Base-by-base conservation (phyloP, 257 asterid genomes). In the Mentha longifolia region DNA sequence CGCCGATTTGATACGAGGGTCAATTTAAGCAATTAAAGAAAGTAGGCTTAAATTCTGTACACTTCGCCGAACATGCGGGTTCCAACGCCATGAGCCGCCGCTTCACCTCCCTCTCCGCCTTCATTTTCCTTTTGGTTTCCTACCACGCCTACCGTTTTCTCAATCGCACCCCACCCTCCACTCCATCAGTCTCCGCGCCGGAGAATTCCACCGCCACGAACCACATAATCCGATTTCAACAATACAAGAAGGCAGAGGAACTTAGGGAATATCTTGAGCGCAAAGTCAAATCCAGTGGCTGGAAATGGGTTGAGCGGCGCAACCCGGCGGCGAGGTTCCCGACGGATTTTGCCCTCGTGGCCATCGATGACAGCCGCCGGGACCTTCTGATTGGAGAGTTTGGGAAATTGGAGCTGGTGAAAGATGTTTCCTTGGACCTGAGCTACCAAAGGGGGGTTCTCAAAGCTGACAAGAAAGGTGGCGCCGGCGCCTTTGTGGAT, bases 221-320 rank as follows among this genome's bases (percentile, higher is more conserved):
- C 74, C 88, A 88, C 86, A 91, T 94, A 54, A 78, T 94, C 71
- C 87, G 97, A 63, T 94, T 94, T 68, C 7, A 74, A 33, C 78
- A 73, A 5, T 94, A 91, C 80, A 80, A 77, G 78, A 84, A 79
- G 57, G 87, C 88, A 22, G 74, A 81, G 42, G 86, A 85, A 31
- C 90, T 80, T 55, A 84, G 68, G 71, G 82, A 63, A n/a, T 94
- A 94, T 84, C 91, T 94, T 37, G 84, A 80, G 77, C 76, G 74
- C 60, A 78, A 79, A 41, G 86, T 94, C 50, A 78, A 82, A 78
- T 88, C 85, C 0, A 37, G 80, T 35, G 97, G 97, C 9, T 94
- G 99, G 99, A 78, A 83, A 74, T 94, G 99, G 97, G 87, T 94
- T 57, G 96, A 84, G 74, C 80, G 99, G 84, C 82, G 72, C 58